Conservation (phyloP, 768 basidiomycete species). For the Agaricus subrufescens region DNA sequence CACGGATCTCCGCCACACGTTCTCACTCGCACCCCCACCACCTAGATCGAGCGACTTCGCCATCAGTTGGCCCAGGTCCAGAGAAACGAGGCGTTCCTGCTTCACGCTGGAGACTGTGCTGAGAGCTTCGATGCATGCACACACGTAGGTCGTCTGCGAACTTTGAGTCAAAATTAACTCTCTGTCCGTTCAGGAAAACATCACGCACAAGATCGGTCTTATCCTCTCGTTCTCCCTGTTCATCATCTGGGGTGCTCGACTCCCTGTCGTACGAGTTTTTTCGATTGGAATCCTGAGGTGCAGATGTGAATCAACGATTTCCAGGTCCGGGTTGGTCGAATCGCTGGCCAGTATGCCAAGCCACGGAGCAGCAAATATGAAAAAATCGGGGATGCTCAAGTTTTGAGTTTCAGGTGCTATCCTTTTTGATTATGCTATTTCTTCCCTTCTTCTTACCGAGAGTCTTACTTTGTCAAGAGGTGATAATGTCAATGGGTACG, state of each 20-base stretch:
- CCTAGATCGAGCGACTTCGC: conserved; percentile 77
- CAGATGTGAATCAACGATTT: not conserved
- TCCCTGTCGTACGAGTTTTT: conserved; percentile 71
- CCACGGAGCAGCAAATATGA: conserved; percentile 85
- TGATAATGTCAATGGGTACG: conserved; percentile 92
- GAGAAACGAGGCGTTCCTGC: conserved; percentile 83
- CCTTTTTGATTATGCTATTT: conserved; percentile 16
- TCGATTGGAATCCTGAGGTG: not conserved
- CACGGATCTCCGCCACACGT: conserved; percentile 21
- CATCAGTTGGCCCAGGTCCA: conserved; percentile 79
- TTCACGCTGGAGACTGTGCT: conserved; percentile 98
- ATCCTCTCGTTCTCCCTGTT: conserved; percentile 95
- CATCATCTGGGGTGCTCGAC: conserved; percentile 87
- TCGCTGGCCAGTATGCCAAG: conserved; percentile 96
- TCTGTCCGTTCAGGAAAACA: conserved; percentile 58
- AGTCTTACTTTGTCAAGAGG: conserved; percentile 47
- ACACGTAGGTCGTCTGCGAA: conserved; percentile 44
- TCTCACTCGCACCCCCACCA: conserved; percentile 6
- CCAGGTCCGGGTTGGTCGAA: conserved; percentile 80
- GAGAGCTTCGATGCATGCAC: conserved; percentile 92
- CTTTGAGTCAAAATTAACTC: not conserved
- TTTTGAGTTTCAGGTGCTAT: conserved; percentile 77
- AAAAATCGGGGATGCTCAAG: conserved; percentile 66
- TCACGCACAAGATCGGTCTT: conserved; percentile 82
- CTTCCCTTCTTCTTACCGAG: not conserved